phyloP scores from a whole-genome alignment of 768 basidiomycete genomes.

The Auricularia cornea region DNA sequence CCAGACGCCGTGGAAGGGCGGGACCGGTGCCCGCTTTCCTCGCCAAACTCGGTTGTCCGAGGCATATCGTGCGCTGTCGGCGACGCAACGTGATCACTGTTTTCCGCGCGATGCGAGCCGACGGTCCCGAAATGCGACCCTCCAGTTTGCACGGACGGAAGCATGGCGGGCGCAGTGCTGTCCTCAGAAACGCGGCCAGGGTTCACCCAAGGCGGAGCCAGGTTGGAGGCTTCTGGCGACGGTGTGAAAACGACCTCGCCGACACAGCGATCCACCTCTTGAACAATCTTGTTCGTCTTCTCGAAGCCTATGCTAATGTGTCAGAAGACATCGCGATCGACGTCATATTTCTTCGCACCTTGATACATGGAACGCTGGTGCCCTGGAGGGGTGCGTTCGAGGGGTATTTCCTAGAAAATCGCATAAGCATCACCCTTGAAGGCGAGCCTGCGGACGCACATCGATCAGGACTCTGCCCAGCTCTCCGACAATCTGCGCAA shows the following conservation, averaged over 20 bases:
- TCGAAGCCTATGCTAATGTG: constrained; percentile 12
- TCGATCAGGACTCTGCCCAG: constrained; percentile 41
- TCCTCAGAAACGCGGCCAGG: background rate
- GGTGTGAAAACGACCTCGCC: constrained; percentile 10
- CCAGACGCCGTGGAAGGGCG: background rate
- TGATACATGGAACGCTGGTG: constrained; percentile 64
- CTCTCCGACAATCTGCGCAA: constrained; percentile 37
- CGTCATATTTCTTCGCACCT: constrained; percentile 31
- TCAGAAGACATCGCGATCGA: background rate
- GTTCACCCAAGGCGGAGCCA: background rate
- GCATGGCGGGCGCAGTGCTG: background rate
- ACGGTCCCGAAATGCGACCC: background rate
- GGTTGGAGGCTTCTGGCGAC: background rate
- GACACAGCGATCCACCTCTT: constrained; percentile 43
- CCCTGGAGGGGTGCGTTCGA: constrained; percentile 75
- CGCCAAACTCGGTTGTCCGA: background rate
- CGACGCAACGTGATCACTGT: background rate
- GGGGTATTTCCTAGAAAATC: constrained; percentile 57
- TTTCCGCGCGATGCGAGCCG: background rate
- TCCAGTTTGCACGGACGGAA: background rate
- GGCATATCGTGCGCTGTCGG: background rate
- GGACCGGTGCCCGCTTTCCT: background rate
- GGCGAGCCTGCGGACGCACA: constrained; percentile 13
- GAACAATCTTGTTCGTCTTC: constrained; percentile 50
- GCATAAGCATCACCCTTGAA: background rate